A percentile compares a stretch with the other conserved stretches of the same genome.
These are phyloP conservation scores for Penicillium macrosclerotiorum DNA, from an alignment of 495 filamentous ascomycete genomes.

Conservation along the genomic window DNA sequence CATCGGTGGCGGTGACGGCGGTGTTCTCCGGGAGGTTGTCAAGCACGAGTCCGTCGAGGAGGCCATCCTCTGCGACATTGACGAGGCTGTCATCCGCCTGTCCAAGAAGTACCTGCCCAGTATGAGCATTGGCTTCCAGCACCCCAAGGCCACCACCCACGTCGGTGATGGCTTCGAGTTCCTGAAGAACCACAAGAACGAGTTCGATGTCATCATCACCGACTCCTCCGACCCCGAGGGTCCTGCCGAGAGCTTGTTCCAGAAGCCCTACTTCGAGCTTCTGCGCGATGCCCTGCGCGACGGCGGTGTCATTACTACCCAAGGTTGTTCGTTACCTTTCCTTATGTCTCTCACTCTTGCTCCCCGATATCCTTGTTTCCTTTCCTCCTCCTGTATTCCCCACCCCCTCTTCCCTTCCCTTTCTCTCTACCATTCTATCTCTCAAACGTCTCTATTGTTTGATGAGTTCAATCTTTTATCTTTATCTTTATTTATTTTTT, in stretches of 20 bases:
- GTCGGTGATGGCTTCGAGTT: conserved; percentile 99
- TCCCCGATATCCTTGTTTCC: conserved; percentile 7
- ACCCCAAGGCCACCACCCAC: conserved; percentile 87
- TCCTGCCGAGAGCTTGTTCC: conserved; percentile 91
- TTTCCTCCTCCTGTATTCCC: conserved; percentile 6
- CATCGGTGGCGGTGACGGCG: conserved; percentile 95
- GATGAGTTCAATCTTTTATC: not conserved
- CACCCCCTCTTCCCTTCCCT: not conserved
- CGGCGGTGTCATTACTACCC: conserved; percentile 97
- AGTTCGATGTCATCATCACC: conserved; percentile 99
- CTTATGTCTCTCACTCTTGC: conserved; percentile 21
- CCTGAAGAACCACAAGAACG: conserved; percentile 85
- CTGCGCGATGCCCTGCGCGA: conserved; percentile 83
- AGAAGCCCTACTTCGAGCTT: conserved; percentile 98
- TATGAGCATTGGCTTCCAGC: conserved; percentile 89
- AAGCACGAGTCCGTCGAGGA: conserved; percentile 94
- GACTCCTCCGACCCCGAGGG: conserved; percentile 97
- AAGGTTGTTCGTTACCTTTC: conserved; percentile 97
- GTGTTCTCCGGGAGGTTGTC: conserved; percentile 95
- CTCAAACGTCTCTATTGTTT: not conserved
- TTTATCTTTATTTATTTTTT: conserved; percentile 3
- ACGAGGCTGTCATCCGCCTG: conserved; percentile 98
- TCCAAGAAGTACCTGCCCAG: conserved; percentile 97
- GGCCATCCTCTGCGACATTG: conserved; percentile 96
- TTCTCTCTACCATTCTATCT: not conserved